These are phyloP conservation scores for Pistacia vera DNA, from an alignment of 345 rosid species.

Conservation along the genomic window DNA sequence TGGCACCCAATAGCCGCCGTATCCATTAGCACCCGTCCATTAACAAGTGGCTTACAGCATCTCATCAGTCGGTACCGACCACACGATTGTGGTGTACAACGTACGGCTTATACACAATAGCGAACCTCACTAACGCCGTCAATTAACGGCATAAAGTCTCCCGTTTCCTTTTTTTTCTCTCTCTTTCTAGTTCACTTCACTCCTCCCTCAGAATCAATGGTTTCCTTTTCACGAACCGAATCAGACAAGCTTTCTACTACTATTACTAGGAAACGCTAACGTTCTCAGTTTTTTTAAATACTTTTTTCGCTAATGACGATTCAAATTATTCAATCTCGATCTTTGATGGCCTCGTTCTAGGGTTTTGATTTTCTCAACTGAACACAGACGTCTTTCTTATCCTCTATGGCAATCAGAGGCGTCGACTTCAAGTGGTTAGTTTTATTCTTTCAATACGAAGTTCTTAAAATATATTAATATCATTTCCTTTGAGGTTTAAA, in stretches of 20 bases:
- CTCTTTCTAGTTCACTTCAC: neutral
- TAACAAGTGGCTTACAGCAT: neutral
- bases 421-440: constrained; percentile 95
- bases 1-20: neutral
- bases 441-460: constrained; percentile 11
- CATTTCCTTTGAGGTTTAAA: neutral
- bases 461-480: neutral
- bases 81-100: too few relatives aligned
- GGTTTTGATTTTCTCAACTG: constrained; percentile 11
- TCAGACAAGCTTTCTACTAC: neutral
- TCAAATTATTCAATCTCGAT: constrained; percentile 8
- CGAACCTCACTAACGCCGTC: neutral
- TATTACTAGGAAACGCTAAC: neutral
- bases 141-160: neutral
- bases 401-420: constrained; percentile 81
- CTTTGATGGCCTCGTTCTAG: constrained; percentile 11
- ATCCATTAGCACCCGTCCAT: neutral
- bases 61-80: too few relatives aligned
- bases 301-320: neutral
- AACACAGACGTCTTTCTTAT: neutral
- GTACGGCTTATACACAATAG: neutral
- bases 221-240: constrained; percentile 6
- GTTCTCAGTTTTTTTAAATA: neutral
- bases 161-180: neutral
- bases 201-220: neutral